A percentile compares a stretch with the other conserved stretches of the same genome.
These are phyloP conservation scores for Darksidea phi DNA, from an alignment of 495 filamentous ascomycete species.

Conservation along the genomic window DNA sequence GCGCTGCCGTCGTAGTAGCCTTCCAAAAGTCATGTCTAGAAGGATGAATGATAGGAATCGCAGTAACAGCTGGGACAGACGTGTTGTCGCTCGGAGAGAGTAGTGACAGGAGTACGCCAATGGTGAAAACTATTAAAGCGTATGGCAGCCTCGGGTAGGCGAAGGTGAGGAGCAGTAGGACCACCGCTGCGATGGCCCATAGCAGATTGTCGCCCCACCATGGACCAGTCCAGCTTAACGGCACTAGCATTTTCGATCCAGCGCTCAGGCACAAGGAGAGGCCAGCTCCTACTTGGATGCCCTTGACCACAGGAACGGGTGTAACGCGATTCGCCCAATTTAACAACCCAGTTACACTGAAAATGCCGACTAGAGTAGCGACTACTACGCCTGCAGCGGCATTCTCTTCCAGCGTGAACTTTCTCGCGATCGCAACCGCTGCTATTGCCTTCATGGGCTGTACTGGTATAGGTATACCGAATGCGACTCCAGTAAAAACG, in stretches of 20 bases:
- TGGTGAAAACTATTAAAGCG: slow-evolving; percentile 66
- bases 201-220: slow-evolving; percentile 69
- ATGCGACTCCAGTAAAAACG: slow-evolving; percentile 73
- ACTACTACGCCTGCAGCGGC: slow-evolving; percentile 79
- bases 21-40: slow-evolving; percentile 25
- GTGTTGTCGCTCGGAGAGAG: slow-evolving; percentile 16
- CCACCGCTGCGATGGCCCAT: slow-evolving; percentile 68
- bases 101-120: slow-evolving; percentile 49
- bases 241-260: slow-evolving; percentile 59
- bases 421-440: slow-evolving; percentile 72
- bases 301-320: slow-evolving; percentile 83
- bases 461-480: slow-evolving; percentile 83
- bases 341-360: slow-evolving; percentile 74
- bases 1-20: slow-evolving; percentile 32
- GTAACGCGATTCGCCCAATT: slow-evolving; percentile 66
- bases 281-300: slow-evolving; percentile 90
- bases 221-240: slow-evolving; percentile 58
- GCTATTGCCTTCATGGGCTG: slow-evolving; percentile 77
- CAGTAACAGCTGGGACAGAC: background rate
- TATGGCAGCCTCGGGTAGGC: slow-evolving; percentile 65
- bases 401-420: slow-evolving; percentile 64
- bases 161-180: slow-evolving; percentile 64
- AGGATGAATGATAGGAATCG: slow-evolving; percentile 32
- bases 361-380: slow-evolving; percentile 64
- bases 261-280: slow-evolving; percentile 75